Evolutionary conservation across 352 stramenopile species (phyloP).

Genomic region (Plasmopara muralis): DNA sequence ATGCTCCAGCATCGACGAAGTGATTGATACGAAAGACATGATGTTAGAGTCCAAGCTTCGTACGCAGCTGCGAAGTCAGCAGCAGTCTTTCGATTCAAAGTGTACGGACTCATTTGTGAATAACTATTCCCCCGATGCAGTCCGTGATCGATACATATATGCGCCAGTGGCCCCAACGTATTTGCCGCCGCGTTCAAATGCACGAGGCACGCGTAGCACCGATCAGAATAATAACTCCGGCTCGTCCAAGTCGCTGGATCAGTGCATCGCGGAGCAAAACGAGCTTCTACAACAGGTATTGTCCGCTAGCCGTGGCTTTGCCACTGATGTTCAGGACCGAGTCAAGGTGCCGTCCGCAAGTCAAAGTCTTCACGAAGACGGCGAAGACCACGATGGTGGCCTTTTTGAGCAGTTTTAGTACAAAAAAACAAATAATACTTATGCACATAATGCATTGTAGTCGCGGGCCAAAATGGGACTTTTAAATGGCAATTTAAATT

Average conservation of each 20-base stretch:
- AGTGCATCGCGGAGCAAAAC: conserved; percentile 37
- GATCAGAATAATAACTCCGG: conserved; percentile 14
- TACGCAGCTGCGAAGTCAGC: conserved; percentile 21
- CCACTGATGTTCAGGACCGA: conserved; percentile 4
- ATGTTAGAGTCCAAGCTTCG: conserved; percentile 20
- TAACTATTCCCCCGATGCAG: conserved; percentile 11
- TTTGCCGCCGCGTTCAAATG: conserved; percentile 1
- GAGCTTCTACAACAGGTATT: conserved; percentile 34
- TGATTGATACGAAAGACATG: conserved; percentile 40
- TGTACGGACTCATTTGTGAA: conserved; percentile 7
- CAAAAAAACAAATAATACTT: too few relatives aligned
- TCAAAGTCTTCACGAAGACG: conserved; percentile 19
- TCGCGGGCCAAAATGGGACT: too few relatives aligned
- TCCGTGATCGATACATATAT: conserved; percentile 25
- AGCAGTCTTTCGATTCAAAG: conserved; percentile 14
- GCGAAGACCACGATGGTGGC: conserved; percentile 22
- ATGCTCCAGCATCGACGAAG: conserved; percentile 34
- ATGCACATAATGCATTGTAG: too few relatives aligned
- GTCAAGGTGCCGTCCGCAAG: conserved; percentile 14
- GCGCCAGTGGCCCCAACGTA: conserved; percentile 20
- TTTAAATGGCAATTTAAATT: too few relatives aligned
- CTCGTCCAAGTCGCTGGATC: conserved; percentile 25
- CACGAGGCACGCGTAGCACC: conserved; percentile 24
- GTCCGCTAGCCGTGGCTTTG: conserved; percentile 24
- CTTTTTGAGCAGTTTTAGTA: conserved; percentile 18